Conservation (phyloP, 345 rosid genomes). For the Carallia brachiata region DNA sequence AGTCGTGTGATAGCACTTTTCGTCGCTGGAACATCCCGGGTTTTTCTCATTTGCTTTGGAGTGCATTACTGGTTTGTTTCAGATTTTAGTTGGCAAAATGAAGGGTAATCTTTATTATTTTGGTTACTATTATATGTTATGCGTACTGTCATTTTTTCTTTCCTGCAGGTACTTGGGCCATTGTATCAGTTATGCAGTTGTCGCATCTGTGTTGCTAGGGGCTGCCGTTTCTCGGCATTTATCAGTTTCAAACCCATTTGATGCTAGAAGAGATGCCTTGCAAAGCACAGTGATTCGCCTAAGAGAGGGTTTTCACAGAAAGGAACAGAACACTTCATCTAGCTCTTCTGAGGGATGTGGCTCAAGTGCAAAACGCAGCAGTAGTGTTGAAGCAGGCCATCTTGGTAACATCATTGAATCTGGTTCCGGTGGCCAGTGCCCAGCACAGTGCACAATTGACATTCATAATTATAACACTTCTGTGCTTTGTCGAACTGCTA, state of each 20-base stretch:
- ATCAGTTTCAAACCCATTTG: conserved; percentile 81
- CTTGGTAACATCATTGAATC: conserved; percentile 60
- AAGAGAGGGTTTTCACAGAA: conserved; percentile 95
- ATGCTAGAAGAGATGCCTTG: conserved; percentile 95
- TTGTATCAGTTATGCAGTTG: conserved; percentile 92
- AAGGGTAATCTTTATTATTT: conserved; percentile 13
- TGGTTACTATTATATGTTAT: conserved; percentile 12
- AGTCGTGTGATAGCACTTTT: conserved; percentile 88
- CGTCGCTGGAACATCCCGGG: conserved; percentile 85
- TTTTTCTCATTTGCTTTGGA: conserved; percentile 97
- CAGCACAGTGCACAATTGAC: conserved; percentile 48
- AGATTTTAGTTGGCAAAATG: conserved; percentile 13
- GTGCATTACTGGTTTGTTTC: conserved; percentile 93
- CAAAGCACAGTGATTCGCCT: conserved; percentile 92
- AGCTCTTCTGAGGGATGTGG: conserved; percentile 99
- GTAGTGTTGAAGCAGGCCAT: conserved; percentile 82
- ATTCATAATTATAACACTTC: conserved; percentile 53
- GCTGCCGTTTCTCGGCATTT: conserved; percentile 96
- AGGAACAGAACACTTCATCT: conserved; percentile 86
- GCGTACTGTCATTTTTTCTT: conserved; percentile 14
- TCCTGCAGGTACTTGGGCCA: conserved; percentile 93
- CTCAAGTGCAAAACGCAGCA: conserved; percentile 87
- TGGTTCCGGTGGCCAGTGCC: conserved; percentile 46
- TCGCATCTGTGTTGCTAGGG: conserved; percentile 88
- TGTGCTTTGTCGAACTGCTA: conserved; percentile 52